Evolutionary conservation across 1,284 basidiomycete species (phyloP).

Genomic region (Fomitopsis betulina): DNA sequence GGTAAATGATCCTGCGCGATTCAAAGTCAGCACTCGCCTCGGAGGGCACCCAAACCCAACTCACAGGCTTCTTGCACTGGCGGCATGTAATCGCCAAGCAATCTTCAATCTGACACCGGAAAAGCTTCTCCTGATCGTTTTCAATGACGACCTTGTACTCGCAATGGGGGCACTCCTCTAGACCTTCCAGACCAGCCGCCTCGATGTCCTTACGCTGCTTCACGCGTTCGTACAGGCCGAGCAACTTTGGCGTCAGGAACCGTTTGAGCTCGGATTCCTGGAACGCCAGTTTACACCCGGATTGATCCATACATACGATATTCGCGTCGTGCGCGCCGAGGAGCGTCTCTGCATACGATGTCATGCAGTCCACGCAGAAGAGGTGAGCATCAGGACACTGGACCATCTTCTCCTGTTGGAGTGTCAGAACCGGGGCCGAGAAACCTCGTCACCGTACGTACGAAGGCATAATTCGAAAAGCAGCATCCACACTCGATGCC

Average conservation of each 20-base stretch:
- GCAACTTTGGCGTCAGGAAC: conserved; percentile 56
- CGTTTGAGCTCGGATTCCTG: conserved; percentile 62
- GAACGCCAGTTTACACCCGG: conserved; percentile 67
- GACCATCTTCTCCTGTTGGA: conserved; percentile 66
- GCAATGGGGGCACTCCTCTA: conserved; percentile 87
- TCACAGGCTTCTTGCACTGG: conserved; percentile 66
- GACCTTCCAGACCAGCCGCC: conserved; percentile 61
- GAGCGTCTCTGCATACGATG: conserved; percentile 28
- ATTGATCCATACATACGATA: conserved; percentile 79
- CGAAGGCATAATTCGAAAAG: conserved; percentile 67
- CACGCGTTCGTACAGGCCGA: conserved; percentile 72
- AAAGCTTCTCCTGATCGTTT: conserved; percentile 71
- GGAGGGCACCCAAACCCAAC: conserved; percentile 20
- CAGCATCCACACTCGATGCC: conserved; percentile 82
- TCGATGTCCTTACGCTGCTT: conserved; percentile 75
- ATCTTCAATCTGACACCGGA: conserved; percentile 69
- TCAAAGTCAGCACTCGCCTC: too few species aligned
- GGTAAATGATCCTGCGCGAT: conserved; percentile 72
- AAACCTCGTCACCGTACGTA: conserved; percentile 34
- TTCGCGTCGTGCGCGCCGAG: conserved; percentile 36
- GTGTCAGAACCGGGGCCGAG: background rate
- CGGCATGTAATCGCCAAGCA: conserved; percentile 77
- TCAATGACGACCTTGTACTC: conserved; percentile 82
- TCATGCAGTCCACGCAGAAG: conserved; percentile 49
- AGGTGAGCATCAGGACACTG: conserved; percentile 75